Base-by-base conservation (phyloP, 257 asterid species). In the Apocynum venetum region DNA sequence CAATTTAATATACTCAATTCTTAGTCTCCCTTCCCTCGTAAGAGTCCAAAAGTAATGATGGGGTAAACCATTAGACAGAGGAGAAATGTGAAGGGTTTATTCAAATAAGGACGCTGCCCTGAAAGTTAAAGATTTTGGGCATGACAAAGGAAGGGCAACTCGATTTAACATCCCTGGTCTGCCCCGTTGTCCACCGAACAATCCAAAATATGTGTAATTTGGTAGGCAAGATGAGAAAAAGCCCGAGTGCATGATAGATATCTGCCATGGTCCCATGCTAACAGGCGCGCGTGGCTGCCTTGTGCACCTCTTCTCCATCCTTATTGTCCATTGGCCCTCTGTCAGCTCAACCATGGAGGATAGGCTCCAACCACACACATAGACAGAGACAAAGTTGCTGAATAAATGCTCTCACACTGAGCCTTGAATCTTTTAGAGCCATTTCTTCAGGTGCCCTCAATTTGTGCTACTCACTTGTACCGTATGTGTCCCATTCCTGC, bases 401-500 rank as follows among this genome's bases (percentile, higher is more conserved):
- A 36, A 76, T 17, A 67, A 67, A 67, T 67, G 72, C 52, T 43
- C 72, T 43, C 52, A 12, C 51, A 65, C 51, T 17, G 14, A 31
- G 44, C 20, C 31, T 38, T 19, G 75, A 55, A 69, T 38, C 49
- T 75, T 46, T 53, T 64, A 38, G 60, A 75, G 69, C 79, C 81
- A 71, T 80, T 82, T 85, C 75, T 80, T 86, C 89, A 85, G 91
- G 89, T 89, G 92, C 78, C 85, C 76, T 77, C 52, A 82, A 71
- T 40, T 80, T 85, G 89, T 80, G 87, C 84, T 80, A 84, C 84
- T 81, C 86, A 81, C 75, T 85, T 75, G 89, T 84, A 85, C 85
- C 88, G 72, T 79, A 74, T 86, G 87, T 78, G 71, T 78, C 84
- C 89, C 90, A 85, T 90, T 83, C 79, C 31, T 91, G 94, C 90